Conservation (phyloP, 2,329 filamentous ascomycete species). For the Bertia moriformis region DNA sequence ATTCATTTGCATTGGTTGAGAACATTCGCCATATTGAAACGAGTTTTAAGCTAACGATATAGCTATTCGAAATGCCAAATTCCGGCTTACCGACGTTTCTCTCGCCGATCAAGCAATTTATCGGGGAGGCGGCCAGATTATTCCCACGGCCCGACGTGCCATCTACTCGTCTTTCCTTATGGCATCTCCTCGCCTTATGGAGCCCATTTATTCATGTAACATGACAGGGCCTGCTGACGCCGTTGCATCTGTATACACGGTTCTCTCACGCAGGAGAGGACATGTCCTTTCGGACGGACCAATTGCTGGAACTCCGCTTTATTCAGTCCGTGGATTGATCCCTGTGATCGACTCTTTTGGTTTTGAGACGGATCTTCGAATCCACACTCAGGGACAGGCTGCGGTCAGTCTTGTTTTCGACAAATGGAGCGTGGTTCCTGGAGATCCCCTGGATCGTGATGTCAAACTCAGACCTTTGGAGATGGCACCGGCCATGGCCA, state of each 20-base stretch:
- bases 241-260: conserved; percentile 79
- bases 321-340: conserved; percentile 77
- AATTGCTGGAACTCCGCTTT: conserved; percentile 85
- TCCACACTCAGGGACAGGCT: conserved; percentile 86
- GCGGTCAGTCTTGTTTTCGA: conserved; percentile 89
- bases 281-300: conserved; percentile 91
- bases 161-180: conserved; percentile 95
- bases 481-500: conserved; percentile 74
- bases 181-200: conserved; percentile 91
- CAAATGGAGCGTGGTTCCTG: conserved; percentile 87
- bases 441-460: conserved; percentile 82
- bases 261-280: conserved; percentile 72
- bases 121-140: conserved; percentile 90
- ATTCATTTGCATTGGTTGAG: background rate
- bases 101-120: conserved; percentile 84
- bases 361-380: conserved; percentile 91
- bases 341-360: conserved; percentile 96
- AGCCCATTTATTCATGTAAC: conserved; percentile 81
- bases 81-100: conserved; percentile 82
- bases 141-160: conserved; percentile 80
- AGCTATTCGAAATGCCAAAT: conserved; percentile 96
- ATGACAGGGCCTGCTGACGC: conserved; percentile 88
- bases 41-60: conserved; percentile 3
- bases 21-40: conserved; percentile 3
- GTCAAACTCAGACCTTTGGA: conserved; percentile 72